Percentiles rank a stretch among this genome's conserved stretches.
phyloP scores from a whole-genome alignment of 1,139 yeast genomes.

The Nakaseomyces nivariensis region DNA sequence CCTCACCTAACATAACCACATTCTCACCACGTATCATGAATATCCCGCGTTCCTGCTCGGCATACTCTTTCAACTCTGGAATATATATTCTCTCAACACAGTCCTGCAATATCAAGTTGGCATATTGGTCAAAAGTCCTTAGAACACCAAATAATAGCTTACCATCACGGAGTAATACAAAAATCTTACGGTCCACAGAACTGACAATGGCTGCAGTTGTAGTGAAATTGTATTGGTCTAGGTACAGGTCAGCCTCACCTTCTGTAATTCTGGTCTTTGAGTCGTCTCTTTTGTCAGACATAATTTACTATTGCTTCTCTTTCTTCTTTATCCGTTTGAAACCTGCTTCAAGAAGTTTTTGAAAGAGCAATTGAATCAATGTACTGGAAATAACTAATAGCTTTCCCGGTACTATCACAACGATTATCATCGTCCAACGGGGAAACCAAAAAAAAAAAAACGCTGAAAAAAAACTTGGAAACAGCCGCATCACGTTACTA shows the following conservation, averaged over 20 bases:
- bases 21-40: constrained; percentile 94
- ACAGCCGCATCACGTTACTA: background rate
- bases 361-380: too few species aligned
- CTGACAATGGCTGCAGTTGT: constrained; percentile 96
- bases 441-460: background rate
- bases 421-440: background rate
- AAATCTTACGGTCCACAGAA: constrained; percentile 69
- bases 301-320: too few species aligned
- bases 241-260: constrained; percentile 35
- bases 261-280: constrained; percentile 20
- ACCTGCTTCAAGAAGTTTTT: background rate
- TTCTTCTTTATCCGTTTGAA: background rate
- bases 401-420: too few species aligned
- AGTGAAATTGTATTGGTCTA: constrained; percentile 72
- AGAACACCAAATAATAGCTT: constrained; percentile 80
- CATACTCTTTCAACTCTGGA: constrained; percentile 43
- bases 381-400: too few species aligned
- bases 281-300: background rate
- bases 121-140: constrained; percentile 92
- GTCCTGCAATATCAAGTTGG: constrained; percentile 87
- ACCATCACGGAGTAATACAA: constrained; percentile 85
- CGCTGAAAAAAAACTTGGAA: background rate
- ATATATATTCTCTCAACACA: constrained; percentile 78
- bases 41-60: constrained; percentile 69
- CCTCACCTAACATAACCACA: constrained; percentile 90